Evolutionary conservation across 2,329 filamentous ascomycete genomes (phyloP).

Genomic region (Microascus cirrosus): DNA sequence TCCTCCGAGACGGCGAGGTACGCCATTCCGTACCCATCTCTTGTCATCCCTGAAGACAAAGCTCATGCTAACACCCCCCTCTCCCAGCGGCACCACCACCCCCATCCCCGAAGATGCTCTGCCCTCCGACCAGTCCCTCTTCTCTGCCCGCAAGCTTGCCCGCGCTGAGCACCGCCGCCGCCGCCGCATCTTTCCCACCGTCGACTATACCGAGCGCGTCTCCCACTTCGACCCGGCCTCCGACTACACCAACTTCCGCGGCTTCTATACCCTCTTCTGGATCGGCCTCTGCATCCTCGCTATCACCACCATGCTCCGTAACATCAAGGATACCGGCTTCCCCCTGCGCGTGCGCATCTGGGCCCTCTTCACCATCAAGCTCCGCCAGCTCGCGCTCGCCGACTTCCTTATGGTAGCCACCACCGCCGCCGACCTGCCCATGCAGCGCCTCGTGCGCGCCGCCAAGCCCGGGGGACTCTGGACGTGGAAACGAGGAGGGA

Average conservation of each 20-base stretch:
- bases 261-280: constrained; percentile 98
- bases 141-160: constrained; percentile 70
- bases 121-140: constrained; percentile 81
- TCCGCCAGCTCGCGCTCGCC: constrained; percentile 74
- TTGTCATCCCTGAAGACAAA: background rate
- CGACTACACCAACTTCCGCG: constrained; percentile 88
- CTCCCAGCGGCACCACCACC: constrained; percentile 63
- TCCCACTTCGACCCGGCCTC: constrained; percentile 92
- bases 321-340: constrained; percentile 86
- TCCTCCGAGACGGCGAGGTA: constrained; percentile 2
- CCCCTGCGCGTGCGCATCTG: constrained; percentile 80
- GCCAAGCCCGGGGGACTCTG: constrained; percentile 38
- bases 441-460: constrained; percentile 58
- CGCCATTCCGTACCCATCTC: background rate
- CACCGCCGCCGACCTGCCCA: constrained; percentile 58
- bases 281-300: constrained; percentile 95
- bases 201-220: constrained; percentile 80
- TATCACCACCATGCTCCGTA: constrained; percentile 84
- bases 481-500: constrained; percentile 69
- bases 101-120: constrained; percentile 81
- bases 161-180: constrained; percentile 70
- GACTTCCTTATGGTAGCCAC: constrained; percentile 77
- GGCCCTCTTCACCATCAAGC: constrained; percentile 76
- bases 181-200: constrained; percentile 80
- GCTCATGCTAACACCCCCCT: background rate